A percentile compares a stretch with the other conserved stretches of the same genome.
phyloP scores from a whole-genome alignment of 2,329 filamentous ascomycete genomes.

The Acrocalymma vagum region DNA sequence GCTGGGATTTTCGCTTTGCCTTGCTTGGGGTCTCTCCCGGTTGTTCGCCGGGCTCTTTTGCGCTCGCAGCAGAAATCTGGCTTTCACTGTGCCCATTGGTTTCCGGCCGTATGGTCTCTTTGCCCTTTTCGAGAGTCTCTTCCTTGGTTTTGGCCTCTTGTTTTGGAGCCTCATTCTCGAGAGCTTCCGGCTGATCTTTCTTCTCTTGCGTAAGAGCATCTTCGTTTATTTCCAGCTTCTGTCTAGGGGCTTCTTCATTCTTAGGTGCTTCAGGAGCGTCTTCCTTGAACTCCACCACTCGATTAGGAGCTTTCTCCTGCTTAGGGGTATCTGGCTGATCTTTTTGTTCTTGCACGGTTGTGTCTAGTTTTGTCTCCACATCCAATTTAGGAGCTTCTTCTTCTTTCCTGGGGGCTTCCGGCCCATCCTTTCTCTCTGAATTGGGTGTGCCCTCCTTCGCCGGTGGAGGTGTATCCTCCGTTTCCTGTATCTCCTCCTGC shows the following conservation, averaged over 20 bases:
- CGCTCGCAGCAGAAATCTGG: too few species aligned
- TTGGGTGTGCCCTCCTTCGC: conserved; percentile 23
- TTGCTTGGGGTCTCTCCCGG: conserved; percentile 17
- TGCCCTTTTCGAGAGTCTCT: conserved; percentile 13
- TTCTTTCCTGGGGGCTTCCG: too few species aligned
- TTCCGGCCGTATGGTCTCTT: conserved; percentile 14
- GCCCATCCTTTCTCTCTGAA: conserved; percentile 18
- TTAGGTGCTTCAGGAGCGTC: too few species aligned
- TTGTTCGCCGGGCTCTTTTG: too few species aligned
- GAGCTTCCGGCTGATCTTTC: conserved; percentile 15
- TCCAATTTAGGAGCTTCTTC: too few species aligned
- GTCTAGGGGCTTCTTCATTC: too few species aligned
- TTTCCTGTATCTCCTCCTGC: too few species aligned
- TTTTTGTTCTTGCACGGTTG: conserved; percentile 7
- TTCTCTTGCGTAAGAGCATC: too few species aligned
- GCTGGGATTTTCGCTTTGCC: conserved; percentile 9
- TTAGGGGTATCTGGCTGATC: too few species aligned
- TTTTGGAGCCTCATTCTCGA: conserved; percentile 23
- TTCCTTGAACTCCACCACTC: too few species aligned
- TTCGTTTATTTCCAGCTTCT: too few species aligned
- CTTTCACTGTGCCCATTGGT: conserved; percentile 2
- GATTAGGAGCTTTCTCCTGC: too few species aligned
- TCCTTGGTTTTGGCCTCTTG: conserved; percentile 13
- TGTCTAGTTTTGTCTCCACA: conserved; percentile 9
- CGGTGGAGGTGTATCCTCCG: conserved; percentile 37